Percentiles rank a stretch among this genome's conserved stretches.
phyloP scores from a whole-genome alignment of 768 basidiomycete genomes.

The Leccinum sublutescens region DNA sequence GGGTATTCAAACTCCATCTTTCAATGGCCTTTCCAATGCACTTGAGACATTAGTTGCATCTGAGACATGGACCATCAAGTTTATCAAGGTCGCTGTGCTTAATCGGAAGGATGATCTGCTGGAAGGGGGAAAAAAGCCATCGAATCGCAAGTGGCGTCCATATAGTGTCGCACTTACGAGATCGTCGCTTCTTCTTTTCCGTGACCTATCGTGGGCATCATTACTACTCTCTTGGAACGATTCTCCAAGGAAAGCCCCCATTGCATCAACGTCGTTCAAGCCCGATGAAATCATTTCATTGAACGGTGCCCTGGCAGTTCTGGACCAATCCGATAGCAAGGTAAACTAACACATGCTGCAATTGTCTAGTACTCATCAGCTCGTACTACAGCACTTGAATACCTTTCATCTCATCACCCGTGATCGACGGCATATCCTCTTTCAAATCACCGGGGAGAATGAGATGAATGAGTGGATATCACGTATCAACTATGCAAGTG shows the following conservation, averaged over 20 bases:
- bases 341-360: constrained; percentile 39
- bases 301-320: constrained; percentile 75
- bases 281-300: constrained; percentile 87
- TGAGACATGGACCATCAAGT: constrained; percentile 52
- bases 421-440: constrained; percentile 77
- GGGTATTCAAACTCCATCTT: constrained; percentile 33
- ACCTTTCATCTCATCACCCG: constrained; percentile 77
- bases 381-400: constrained; percentile 46
- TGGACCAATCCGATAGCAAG: constrained; percentile 74
- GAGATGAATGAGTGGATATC: constrained; percentile 91
- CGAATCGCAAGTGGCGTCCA: constrained; percentile 82
- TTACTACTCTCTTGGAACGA: constrained; percentile 45
- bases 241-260: constrained; percentile 34
- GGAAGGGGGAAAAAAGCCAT: constrained; percentile 73
- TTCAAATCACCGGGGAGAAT: constrained; percentile 65
- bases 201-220: constrained; percentile 59
- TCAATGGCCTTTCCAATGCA: constrained; percentile 25
- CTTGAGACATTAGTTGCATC: constrained; percentile 26
- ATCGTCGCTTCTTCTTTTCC: constrained; percentile 90
- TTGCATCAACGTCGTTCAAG: constrained; percentile 48
- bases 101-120: constrained; percentile 77
- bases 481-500: constrained; percentile 89
- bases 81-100: constrained; percentile 80
- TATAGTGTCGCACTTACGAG: constrained; percentile 86
- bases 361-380: constrained; percentile 4